These are phyloP conservation scores for Rubus idaeus DNA, from an alignment of 306 rosid genomes.

Conservation along the genomic window DNA sequence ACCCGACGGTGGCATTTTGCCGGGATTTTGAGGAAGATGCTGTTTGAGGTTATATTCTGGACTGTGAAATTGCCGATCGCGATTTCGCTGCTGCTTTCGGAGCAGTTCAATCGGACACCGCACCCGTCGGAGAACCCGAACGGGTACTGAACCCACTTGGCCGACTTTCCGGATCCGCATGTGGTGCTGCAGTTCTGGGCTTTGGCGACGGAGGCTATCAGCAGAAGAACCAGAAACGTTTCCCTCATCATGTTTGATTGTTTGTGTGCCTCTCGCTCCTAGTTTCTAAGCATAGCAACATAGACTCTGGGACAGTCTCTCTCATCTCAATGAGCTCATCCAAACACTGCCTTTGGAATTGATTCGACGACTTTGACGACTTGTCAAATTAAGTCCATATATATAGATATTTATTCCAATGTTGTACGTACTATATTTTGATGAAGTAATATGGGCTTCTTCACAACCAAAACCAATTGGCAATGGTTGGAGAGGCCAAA, in stretches of 20 bases:
- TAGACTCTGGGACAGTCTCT: not conserved
- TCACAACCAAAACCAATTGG: too few species aligned
- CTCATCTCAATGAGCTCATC: not conserved
- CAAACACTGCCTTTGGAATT: not conserved
- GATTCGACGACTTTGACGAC: conserved; percentile 28
- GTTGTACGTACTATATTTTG: not conserved
- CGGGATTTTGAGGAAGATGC: conserved; percentile 50
- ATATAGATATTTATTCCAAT: not conserved
- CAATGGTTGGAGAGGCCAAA: too few species aligned
- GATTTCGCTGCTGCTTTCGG: not conserved
- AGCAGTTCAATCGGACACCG: conserved; percentile 43
- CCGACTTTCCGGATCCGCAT: conserved; percentile 30
- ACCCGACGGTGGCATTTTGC: conserved; percentile 46
- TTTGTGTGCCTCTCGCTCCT: not conserved
- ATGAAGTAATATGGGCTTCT: not conserved
- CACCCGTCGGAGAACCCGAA: conserved; percentile 61
- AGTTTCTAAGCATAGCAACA: not conserved
- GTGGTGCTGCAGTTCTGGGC: conserved; percentile 32
- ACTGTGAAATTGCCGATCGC: conserved; percentile 40
- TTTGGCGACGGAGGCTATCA: conserved; percentile 35
- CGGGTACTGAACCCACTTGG: conserved; percentile 42
- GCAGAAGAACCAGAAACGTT: conserved; percentile 16
- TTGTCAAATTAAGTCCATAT: not conserved
- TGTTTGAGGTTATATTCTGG: conserved; percentile 41
- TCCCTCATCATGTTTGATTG: too few species aligned